These are phyloP conservation scores for Moesziomyces sp. DNA, from an alignment of 1,284 basidiomycete genomes.

Conservation along the genomic window DNA sequence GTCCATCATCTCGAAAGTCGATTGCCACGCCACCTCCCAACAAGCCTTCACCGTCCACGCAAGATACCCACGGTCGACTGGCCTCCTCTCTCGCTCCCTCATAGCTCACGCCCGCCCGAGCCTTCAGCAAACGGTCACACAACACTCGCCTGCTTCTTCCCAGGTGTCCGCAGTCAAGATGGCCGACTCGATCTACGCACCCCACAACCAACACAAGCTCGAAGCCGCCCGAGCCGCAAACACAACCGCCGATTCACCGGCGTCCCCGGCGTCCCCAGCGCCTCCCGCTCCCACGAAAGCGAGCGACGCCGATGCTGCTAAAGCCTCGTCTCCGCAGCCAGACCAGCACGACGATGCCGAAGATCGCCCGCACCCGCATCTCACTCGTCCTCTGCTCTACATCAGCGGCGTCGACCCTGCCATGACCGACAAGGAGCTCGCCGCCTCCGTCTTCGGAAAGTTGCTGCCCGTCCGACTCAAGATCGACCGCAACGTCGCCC, in stretches of 20 bases:
- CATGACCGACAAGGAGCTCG: constrained; percentile 55
- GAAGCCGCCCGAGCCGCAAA: constrained; percentile 27
- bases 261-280: too few relatives aligned
- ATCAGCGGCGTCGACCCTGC: constrained; percentile 48
- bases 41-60: too few relatives aligned
- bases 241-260: not conserved
- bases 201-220: constrained; percentile 47
- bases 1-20: too few relatives aligned
- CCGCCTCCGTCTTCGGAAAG: constrained; percentile 43
- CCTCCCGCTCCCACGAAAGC: not conserved
- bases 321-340: not conserved
- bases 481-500: constrained; percentile 44
- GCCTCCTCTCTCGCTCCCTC: too few relatives aligned
- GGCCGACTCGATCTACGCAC: constrained; percentile 58
- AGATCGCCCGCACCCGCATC: constrained; percentile 44
- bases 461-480: constrained; percentile 55
- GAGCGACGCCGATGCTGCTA: constrained; percentile 1
- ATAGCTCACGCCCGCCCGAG: too few relatives aligned
- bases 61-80: too few relatives aligned
- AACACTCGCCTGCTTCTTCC: too few relatives aligned
- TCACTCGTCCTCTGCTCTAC: constrained; percentile 49
- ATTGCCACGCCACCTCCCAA: too few relatives aligned
- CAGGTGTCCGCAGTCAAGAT: constrained; percentile 14
- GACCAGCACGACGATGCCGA: constrained; percentile 11
- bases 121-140: too few relatives aligned